A percentile compares a stretch with the other conserved stretches of the same genome.
Conservation (phyloP, 176 grass and related monocot species). For the Juncus effusus region DNA sequence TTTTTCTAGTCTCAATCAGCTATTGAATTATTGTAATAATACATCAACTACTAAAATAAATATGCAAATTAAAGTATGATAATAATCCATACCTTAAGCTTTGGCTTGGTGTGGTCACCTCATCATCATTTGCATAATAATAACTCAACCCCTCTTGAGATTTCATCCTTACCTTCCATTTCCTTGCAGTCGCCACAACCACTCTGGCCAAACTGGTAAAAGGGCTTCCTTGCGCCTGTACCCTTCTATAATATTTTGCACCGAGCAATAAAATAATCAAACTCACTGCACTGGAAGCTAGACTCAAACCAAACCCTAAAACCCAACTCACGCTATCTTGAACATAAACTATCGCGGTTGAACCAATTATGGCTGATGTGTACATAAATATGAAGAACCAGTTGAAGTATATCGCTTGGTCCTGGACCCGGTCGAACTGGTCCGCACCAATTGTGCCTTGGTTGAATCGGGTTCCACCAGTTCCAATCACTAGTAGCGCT, state of each 20-base stretch:
- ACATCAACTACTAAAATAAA: no score
- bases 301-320: slow-evolving; percentile 39
- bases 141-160: slow-evolving; percentile 21
- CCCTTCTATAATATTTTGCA: slow-evolving; percentile 37
- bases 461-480: slow-evolving; percentile 62
- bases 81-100: slow-evolving; percentile 50
- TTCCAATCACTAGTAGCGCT: slow-evolving; percentile 41
- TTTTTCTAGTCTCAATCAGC: no score
- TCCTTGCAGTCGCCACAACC: slow-evolving; percentile 39
- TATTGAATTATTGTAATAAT: no score
- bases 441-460: slow-evolving; percentile 61
- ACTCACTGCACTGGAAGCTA: slow-evolving; percentile 23
- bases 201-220: slow-evolving; percentile 58
- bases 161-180: slow-evolving; percentile 31
- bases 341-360: slow-evolving; percentile 58
- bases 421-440: slow-evolving; percentile 55
- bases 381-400: slow-evolving; percentile 76
- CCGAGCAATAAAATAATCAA: slow-evolving; percentile 46
- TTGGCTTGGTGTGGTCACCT: slow-evolving; percentile 22
- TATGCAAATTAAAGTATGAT: background rate
- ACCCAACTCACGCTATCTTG: slow-evolving; percentile 59
- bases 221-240: slow-evolving; percentile 46
- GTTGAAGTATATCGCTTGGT: slow-evolving; percentile 62
- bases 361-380: slow-evolving; percentile 35
- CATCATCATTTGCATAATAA: slow-evolving; percentile 28